Evolutionary conservation across 495 filamentous ascomycete genomes (phyloP).

Genomic region (Neurospora cerealis): DNA sequence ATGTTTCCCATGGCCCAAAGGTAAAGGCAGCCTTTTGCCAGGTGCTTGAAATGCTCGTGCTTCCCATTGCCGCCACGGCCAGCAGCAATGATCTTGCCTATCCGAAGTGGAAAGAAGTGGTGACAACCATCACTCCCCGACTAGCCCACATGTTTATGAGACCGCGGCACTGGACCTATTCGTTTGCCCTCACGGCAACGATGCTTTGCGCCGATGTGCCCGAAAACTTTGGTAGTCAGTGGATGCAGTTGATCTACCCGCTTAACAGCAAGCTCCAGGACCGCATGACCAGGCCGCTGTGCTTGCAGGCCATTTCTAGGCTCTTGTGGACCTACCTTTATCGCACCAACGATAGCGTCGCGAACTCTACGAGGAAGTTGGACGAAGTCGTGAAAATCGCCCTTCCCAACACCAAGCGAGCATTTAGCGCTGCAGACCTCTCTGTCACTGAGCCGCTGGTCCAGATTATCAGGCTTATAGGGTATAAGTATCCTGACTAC

Average conservation of each 20-base stretch:
- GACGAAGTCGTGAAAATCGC: constrained; percentile 79
- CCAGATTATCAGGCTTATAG: constrained; percentile 90
- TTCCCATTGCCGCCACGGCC: constrained; percentile 77
- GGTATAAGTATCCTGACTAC: constrained; percentile 84
- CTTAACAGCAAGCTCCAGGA: constrained; percentile 76
- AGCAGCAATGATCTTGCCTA: constrained; percentile 60
- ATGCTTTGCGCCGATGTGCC: constrained; percentile 78
- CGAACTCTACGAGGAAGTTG: constrained; percentile 62
- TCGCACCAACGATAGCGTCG: constrained; percentile 58
- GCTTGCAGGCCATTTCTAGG: constrained; percentile 80
- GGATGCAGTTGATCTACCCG: constrained; percentile 68
- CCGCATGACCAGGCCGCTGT: constrained; percentile 63
- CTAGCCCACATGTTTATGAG: constrained; percentile 77
- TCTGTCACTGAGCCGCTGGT: constrained; percentile 79
- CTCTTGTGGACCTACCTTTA: constrained; percentile 97
- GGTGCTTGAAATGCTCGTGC: constrained; percentile 72
- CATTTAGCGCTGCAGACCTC: constrained; percentile 68
- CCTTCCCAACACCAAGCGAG: constrained; percentile 65
- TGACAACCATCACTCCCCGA: constrained; percentile 64
- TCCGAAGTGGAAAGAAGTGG: constrained; percentile 76
- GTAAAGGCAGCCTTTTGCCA: constrained; percentile 93
- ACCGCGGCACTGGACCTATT: constrained; percentile 78
- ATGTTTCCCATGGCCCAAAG: constrained; percentile 70
- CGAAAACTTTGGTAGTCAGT: constrained; percentile 74
- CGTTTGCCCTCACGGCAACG: constrained; percentile 76